phyloP scores from a whole-genome alignment of 202 grass and related monocot species.

The Dendrocalamus latiflorus region DNA sequence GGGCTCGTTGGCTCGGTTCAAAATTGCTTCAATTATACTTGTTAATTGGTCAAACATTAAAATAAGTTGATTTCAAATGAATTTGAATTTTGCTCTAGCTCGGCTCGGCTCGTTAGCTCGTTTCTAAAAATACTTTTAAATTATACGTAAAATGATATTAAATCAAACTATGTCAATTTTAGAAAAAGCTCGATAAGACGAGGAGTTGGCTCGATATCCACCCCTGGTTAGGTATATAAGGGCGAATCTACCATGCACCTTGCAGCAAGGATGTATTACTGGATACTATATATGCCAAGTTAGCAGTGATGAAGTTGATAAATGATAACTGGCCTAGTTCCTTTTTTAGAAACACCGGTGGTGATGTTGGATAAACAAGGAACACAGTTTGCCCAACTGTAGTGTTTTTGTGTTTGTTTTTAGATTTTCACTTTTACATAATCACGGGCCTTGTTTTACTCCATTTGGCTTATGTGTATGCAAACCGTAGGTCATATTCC shows the following conservation, averaged over 20 bases:
- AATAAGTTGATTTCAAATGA: too few relatives aligned
- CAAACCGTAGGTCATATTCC: slow-evolving; percentile 68
- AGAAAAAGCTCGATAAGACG: too few relatives aligned
- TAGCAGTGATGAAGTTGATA: neutral
- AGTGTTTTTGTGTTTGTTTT: neutral
- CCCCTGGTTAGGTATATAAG: neutral
- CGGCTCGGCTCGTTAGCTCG: too few relatives aligned
- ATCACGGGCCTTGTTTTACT: neutral
- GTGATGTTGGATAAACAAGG: slow-evolving; percentile 6
- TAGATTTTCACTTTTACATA: neutral
- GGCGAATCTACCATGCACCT: neutral
- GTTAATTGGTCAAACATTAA: too few relatives aligned
- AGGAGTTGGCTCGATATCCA: too few relatives aligned
- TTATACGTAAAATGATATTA: too few relatives aligned
- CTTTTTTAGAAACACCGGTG: neutral
- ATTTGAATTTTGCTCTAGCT: too few relatives aligned
- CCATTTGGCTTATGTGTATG: slow-evolving; percentile 16
- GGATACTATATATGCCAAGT: neutral
- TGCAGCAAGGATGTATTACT: neutral
- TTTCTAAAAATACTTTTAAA: too few relatives aligned
- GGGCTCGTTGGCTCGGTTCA: too few relatives aligned
- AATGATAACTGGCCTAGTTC: neutral
- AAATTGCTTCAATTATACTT: too few relatives aligned
- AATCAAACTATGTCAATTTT: too few relatives aligned
- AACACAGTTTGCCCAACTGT: neutral